Conservation (phyloP, 1,139 yeast genomes). For the Candida albicans region DNA sequence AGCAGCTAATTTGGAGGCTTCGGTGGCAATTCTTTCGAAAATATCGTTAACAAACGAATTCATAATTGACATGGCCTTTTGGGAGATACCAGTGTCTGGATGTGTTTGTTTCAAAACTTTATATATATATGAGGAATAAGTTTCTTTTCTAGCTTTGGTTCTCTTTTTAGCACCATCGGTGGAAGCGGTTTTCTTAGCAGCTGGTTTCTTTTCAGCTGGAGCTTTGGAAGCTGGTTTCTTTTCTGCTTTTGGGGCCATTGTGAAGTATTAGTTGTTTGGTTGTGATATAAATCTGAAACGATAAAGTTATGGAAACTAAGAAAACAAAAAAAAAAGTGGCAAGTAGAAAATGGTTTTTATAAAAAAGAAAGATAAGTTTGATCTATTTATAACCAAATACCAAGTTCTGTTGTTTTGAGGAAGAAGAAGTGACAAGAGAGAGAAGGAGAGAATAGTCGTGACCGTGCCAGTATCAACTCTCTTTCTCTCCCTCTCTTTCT, state of each 20-base stretch:
- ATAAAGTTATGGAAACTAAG: constrained; percentile 5
- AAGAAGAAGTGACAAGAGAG: not conserved
- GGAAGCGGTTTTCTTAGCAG: constrained; percentile 90
- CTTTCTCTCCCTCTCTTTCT: constrained; percentile 2
- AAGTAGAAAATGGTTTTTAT: not conserved
- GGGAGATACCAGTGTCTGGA: constrained; percentile 99
- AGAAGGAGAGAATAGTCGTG: not conserved
- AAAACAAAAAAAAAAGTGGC: not conserved
- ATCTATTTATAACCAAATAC: too few relatives aligned
- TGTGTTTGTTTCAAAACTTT: constrained; percentile 98
- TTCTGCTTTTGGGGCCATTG: constrained; percentile 97
- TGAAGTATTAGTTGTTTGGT: constrained; percentile 13
- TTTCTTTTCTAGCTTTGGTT: constrained; percentile 96
- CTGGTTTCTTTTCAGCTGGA: constrained; percentile 96
- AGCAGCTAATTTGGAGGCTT: constrained; percentile 99
- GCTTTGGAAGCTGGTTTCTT: constrained; percentile 99
- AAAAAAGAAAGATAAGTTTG: too few relatives aligned
- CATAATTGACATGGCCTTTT: constrained; percentile 98
- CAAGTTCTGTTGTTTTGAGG: not conserved
- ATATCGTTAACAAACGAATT: constrained; percentile 98
- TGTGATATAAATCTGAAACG: constrained; percentile 12
- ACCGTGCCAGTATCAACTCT: not conserved
- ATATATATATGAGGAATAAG: constrained; percentile 98
- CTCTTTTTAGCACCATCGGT: constrained; percentile 88
- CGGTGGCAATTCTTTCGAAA: constrained; percentile 93